phyloP scores from a whole-genome alignment of 352 stramenopile species.

The Globisporangium orthogonon region DNA sequence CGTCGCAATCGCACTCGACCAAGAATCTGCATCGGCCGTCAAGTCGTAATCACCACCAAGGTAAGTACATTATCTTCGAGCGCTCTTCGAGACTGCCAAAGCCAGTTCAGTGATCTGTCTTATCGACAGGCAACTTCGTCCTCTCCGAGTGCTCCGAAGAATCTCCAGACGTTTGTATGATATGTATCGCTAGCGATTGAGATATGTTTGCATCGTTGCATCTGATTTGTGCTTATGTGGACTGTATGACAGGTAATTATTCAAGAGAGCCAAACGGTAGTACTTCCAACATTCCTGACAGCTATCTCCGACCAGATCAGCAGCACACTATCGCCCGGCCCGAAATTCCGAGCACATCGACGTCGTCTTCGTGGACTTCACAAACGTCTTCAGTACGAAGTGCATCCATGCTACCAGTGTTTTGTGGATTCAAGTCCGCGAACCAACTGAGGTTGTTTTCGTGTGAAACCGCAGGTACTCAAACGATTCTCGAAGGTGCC shows the following conservation, averaged over 20 bases:
- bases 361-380: slow-evolving; percentile 6
- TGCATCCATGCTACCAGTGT: background rate
- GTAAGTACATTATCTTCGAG: background rate
- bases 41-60: slow-evolving; percentile 1
- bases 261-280: background rate
- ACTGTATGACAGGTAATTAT: background rate
- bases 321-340: background rate
- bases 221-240: background rate
- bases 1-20: slow-evolving; percentile 2
- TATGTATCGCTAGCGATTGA: background rate
- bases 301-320: background rate
- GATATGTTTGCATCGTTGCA: background rate
- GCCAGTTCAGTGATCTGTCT: background rate
- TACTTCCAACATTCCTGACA: background rate
- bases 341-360: background rate
- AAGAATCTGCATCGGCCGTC: background rate
- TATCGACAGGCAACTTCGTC: background rate
- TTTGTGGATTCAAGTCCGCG: background rate
- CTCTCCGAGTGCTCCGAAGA: background rate
- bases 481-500: slow-evolving; percentile 10
- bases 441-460: background rate
- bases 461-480: background rate
- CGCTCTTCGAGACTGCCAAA: too few relatives aligned
- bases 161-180: background rate
- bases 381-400: slow-evolving; percentile 5